Evolutionary conservation across 257 asterid genomes (phyloP).

Genomic region (Solanum lycopersicoides): DNA sequence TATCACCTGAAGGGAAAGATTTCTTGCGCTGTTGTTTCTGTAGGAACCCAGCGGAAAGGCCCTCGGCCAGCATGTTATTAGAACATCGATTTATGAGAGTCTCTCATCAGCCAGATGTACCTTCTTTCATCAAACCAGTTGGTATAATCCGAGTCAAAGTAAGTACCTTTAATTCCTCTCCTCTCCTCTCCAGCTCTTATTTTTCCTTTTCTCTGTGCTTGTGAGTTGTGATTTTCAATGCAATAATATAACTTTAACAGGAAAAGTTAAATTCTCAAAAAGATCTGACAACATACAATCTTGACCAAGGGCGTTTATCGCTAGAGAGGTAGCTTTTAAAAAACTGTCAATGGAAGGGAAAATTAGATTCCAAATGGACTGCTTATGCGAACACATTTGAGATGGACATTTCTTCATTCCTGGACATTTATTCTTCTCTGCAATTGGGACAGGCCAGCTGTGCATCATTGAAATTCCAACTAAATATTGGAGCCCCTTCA

Average conservation of each 20-base stretch:
- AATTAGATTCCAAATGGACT: not conserved
- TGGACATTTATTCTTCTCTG: slow-evolving; percentile 16
- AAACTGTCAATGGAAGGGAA: slow-evolving; percentile 38
- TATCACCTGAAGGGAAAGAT: slow-evolving; percentile 78
- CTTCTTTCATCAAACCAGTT: slow-evolving; percentile 16
- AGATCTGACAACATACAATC: slow-evolving; percentile 18
- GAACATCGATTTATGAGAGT: slow-evolving; percentile 57
- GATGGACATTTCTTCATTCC: slow-evolving; percentile 8
- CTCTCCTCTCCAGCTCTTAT: not conserved
- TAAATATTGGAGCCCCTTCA: slow-evolving; percentile 2
- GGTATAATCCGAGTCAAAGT: slow-evolving; percentile 25
- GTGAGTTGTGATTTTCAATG: not conserved
- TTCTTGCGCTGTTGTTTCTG: slow-evolving; percentile 57
- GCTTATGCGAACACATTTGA: not conserved
- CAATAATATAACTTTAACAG: slow-evolving; percentile 17
- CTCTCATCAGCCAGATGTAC: slow-evolving; percentile 26
- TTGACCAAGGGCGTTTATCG: slow-evolving; percentile 18
- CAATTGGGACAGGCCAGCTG: slow-evolving; percentile 23
- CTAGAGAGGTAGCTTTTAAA: slow-evolving; percentile 14
- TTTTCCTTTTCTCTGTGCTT: not conserved
- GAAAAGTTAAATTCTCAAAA: slow-evolving; percentile 17
- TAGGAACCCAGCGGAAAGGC: slow-evolving; percentile 79
- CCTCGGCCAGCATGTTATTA: slow-evolving; percentile 52
- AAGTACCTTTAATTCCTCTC: slow-evolving; percentile 5
- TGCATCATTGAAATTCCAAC: slow-evolving; percentile 17